Percentiles rank a stretch among this genome's conserved stretches.
phyloP scores from a whole-genome alignment of 495 filamentous ascomycete species.

The Cladorrhinum samala region DNA sequence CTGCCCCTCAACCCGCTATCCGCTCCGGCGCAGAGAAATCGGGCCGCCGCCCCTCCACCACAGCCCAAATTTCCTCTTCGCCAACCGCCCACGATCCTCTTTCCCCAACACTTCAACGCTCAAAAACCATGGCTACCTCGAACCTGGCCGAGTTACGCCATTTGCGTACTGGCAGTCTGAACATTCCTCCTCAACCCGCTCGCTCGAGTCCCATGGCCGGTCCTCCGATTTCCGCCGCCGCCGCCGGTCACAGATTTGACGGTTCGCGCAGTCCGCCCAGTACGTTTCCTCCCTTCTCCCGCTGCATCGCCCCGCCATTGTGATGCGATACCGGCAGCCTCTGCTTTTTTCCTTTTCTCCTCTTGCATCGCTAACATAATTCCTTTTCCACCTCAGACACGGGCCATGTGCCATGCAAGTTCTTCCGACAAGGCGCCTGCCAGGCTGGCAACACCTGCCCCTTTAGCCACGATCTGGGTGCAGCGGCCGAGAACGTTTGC shows the following conservation, averaged over 20 bases:
- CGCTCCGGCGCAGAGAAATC: conserved; percentile 1
- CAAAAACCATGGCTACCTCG: conserved; percentile 24
- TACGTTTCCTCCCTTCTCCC: conserved; percentile 35
- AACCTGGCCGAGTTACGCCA: conserved; percentile 45
- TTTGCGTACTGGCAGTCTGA: conserved; percentile 47
- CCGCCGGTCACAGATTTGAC: conserved; percentile 49
- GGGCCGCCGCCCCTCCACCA: conserved; percentile 7
- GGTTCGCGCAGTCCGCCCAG: conserved; percentile 78
- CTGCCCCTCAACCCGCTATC: conserved; percentile 2
- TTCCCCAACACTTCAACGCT: conserved; percentile 1
- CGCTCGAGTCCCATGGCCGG: conserved; percentile 29
- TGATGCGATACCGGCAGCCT: neutral
- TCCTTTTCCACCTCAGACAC: conserved; percentile 58
- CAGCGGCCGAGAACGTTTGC: conserved; percentile 76
- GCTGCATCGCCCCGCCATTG: conserved; percentile 1
- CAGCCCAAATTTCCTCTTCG: neutral
- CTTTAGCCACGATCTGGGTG: conserved; percentile 84
- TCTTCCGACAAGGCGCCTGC: conserved; percentile 92
- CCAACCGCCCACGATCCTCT: neutral
- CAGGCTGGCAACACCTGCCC: conserved; percentile 94
- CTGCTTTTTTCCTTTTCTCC: neutral
- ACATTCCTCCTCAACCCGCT: conserved; percentile 38
- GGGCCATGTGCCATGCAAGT: conserved; percentile 98
- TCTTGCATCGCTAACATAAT: conserved; percentile 11
- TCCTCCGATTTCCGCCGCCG: neutral